phyloP scores from a whole-genome alignment of 2,329 filamentous ascomycete species.

The Arthrobotrys sphaeroides region DNA sequence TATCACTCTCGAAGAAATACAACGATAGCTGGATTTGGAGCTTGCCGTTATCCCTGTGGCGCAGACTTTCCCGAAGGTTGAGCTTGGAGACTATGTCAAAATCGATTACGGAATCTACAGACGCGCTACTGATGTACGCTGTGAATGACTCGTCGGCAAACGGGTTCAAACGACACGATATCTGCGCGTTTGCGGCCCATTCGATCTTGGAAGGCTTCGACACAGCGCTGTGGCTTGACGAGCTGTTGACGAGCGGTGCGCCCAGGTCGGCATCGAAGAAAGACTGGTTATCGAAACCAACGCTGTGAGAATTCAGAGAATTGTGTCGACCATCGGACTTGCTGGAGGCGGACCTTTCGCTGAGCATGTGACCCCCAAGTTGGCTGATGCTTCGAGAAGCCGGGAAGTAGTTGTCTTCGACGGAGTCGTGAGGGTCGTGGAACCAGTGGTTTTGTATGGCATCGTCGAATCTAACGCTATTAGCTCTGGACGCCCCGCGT shows the following conservation, averaged over 20 bases:
- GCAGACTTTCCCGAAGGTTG: conserved; percentile 44
- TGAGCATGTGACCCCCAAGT: conserved; percentile 80
- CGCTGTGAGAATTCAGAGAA: conserved; percentile 78
- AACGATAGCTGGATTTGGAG: conserved; percentile 39
- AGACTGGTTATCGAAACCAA: conserved; percentile 79
- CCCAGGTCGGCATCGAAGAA: conserved; percentile 68
- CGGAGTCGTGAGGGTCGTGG: conserved; percentile 81
- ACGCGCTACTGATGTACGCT: conserved; percentile 77
- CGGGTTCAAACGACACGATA: conserved; percentile 85
- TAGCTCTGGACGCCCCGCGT: conserved; percentile 88
- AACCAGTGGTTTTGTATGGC: conserved; percentile 90
- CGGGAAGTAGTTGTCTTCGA: conserved; percentile 72
- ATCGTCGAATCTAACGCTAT: conserved; percentile 97
- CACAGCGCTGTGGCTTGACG: conserved; percentile 79
- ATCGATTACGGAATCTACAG: conserved; percentile 85
- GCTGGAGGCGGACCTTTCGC: conserved; percentile 82
- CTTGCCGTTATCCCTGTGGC: conserved; percentile 45
- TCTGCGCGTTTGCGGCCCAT: conserved; percentile 91
- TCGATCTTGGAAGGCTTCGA: conserved; percentile 92
- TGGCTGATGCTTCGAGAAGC: conserved; percentile 81
- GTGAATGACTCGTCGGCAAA: conserved; percentile 74
- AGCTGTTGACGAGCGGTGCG: conserved; percentile 74
- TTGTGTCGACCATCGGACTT: conserved; percentile 89
- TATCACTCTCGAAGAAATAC: conserved; percentile 45
- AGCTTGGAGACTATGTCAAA: conserved; percentile 50